Evolutionary conservation across 164 flowering plant species (phyloP).

Genomic region (Cinnamomum chago): DNA sequence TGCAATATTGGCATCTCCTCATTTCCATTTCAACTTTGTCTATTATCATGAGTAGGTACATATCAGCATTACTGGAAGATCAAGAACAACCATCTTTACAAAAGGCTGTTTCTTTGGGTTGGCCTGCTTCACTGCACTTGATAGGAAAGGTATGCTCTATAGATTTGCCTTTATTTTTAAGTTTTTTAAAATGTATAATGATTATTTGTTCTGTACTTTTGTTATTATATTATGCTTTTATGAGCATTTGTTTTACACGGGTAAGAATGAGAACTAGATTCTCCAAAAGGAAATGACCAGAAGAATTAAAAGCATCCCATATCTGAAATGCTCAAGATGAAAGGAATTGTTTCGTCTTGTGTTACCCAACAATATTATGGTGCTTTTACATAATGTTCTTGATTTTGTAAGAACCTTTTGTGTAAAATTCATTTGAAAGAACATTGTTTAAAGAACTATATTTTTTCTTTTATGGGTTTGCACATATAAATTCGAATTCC

Average conservation of each 20-base stretch:
- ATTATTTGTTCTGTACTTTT: neutral
- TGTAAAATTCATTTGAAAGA: no score
- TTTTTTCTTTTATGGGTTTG: no score
- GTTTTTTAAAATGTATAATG: neutral
- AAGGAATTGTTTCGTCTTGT: no score
- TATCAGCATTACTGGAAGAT: slow-evolving; percentile 69
- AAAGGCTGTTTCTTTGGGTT: slow-evolving; percentile 67
- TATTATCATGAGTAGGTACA: slow-evolving; percentile 46
- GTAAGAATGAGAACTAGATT: no score
- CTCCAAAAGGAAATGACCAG: neutral
- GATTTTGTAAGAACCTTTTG: neutral
- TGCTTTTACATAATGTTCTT: neutral
- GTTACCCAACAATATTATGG: no score
- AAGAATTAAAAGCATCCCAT: neutral
- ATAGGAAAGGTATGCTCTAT: slow-evolving; percentile 77
- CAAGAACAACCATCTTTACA: slow-evolving; percentile 51
- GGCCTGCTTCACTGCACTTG: slow-evolving; percentile 94
- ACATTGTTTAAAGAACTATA: no score
- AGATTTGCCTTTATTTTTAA: neutral
- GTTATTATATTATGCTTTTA: neutral
- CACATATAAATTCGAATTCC: no score
- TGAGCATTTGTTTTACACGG: neutral
- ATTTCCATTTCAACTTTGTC: neutral
- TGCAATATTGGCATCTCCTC: no score
- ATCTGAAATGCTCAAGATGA: no score